phyloP scores from a whole-genome alignment of 768 basidiomycete species.

The Boletellus emodensis region DNA sequence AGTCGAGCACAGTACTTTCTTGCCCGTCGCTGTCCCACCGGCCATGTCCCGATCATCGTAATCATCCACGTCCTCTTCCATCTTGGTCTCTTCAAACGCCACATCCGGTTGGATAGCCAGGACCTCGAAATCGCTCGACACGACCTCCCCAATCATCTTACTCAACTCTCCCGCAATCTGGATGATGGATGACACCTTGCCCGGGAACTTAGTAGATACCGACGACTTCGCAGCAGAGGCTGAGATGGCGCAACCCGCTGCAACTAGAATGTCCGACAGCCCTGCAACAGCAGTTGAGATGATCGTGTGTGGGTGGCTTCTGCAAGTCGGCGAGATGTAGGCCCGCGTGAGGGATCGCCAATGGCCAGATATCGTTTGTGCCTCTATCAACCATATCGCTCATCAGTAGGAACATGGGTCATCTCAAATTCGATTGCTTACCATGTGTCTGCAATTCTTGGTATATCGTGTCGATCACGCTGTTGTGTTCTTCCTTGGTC shows the following conservation, averaged over 20 bases:
- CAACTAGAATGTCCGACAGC: constrained; percentile 8
- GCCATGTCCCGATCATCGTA: background rate
- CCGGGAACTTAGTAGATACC: constrained; percentile 1
- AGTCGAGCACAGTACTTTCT: constrained; percentile 12
- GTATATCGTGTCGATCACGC: constrained; percentile 7
- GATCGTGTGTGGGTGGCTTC: background rate
- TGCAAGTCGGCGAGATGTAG: background rate
- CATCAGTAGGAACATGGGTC: background rate
- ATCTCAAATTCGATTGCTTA: background rate
- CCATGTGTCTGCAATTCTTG: constrained; percentile 6
- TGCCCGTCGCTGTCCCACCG: background rate
- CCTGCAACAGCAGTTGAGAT: background rate
- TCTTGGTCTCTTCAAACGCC: constrained; percentile 5
- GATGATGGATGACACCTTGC: constrained; percentile 5
- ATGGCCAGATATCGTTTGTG: constrained; percentile 6
- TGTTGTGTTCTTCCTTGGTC: background rate
- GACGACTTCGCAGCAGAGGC: background rate
- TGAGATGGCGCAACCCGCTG: constrained; percentile 3
- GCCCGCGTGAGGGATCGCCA: constrained; percentile 13
- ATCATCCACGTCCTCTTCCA: constrained; percentile 10
- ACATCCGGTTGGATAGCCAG: background rate
- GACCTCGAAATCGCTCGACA: constrained; percentile 9
- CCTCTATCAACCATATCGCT: background rate
- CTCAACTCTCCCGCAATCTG: constrained; percentile 1
- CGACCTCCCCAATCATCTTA: constrained; percentile 6